Conservation (phyloP, 179 eudicot species). For the Patellifolia procumbens region DNA sequence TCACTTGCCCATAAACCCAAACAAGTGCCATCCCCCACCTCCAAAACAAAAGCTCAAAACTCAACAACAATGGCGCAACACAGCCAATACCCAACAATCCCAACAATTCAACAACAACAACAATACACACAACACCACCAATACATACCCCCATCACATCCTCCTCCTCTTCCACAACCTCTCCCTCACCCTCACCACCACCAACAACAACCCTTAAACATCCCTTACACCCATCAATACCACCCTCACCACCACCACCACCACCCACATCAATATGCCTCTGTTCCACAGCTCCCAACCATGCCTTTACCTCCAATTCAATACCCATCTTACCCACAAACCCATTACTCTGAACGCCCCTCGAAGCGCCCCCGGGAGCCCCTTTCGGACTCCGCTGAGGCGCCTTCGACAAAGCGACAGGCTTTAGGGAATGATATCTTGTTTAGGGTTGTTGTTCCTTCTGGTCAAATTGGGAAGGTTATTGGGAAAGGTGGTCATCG, state of each 20-base stretch:
- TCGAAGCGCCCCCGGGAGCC: slow-evolving; percentile 38
- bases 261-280: slow-evolving; percentile 23
- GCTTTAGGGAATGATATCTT: slow-evolving; percentile 56
- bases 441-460: slow-evolving; percentile 77
- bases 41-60: background rate
- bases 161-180: slow-evolving; percentile 7
- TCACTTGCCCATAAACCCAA: no score
- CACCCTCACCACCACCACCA: slow-evolving; percentile 1
- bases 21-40: no score
- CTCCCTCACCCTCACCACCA: background rate
- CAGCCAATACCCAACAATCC: slow-evolving; percentile 10
- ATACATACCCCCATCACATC: slow-evolving; percentile 21
- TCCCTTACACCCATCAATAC: slow-evolving; percentile 12
- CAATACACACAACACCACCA: slow-evolving; percentile 22
- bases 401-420: slow-evolving; percentile 59
- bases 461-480: slow-evolving; percentile 82
- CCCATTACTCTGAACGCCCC: slow-evolving; percentile 23
- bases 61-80: slow-evolving; percentile 29
- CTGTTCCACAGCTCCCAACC: slow-evolving; percentile 13
- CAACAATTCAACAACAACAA: slow-evolving; percentile 1
- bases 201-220: slow-evolving; percentile 10
- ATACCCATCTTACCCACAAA: slow-evolving; percentile 22
- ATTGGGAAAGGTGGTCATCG: slow-evolving; percentile 74
- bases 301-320: slow-evolving; percentile 7
- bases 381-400: slow-evolving; percentile 31